These are phyloP conservation scores for Drechmeria coniospora DNA, from an alignment of 2,329 filamentous ascomycete species.

Conservation along the genomic window DNA sequence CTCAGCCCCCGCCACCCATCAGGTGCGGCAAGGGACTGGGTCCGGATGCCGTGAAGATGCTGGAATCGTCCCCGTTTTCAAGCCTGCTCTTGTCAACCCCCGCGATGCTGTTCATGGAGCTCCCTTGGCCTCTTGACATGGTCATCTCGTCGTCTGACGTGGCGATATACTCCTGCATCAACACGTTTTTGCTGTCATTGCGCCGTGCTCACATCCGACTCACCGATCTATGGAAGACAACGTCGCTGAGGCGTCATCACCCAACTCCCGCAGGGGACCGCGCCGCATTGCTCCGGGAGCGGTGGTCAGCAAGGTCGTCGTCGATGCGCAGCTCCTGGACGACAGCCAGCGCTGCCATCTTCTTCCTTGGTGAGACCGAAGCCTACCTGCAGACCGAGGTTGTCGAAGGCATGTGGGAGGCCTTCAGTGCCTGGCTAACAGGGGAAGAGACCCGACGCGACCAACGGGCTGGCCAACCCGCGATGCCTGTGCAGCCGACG, in stretches of 20 bases:
- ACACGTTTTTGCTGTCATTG: constrained; percentile 74
- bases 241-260: constrained; percentile 59
- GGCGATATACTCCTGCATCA: constrained; percentile 67
- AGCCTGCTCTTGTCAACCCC: constrained; percentile 72
- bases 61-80: constrained; percentile 48
- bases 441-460: constrained; percentile 21
- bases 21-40: constrained; percentile 21
- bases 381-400: constrained; percentile 84
- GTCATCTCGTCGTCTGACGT: constrained; percentile 68
- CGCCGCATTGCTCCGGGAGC: constrained; percentile 45
- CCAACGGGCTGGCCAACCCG: constrained; percentile 8
- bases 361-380: constrained; percentile 77
- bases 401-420: constrained; percentile 64
- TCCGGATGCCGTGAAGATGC: constrained; percentile 14
- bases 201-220: constrained; percentile 74
- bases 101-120: constrained; percentile 50
- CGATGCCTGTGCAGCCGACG: constrained; percentile 8
- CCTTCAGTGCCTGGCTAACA: constrained; percentile 62
- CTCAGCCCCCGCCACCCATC: constrained; percentile 21
- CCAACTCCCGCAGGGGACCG: constrained; percentile 49
- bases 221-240: constrained; percentile 75
- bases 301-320: constrained; percentile 45
- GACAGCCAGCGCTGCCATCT: constrained; percentile 71
- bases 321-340: constrained; percentile 79
- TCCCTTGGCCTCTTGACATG: constrained; percentile 69